Evolutionary conservation across 2,329 filamentous ascomycete genomes (phyloP).

Genomic region (Trichoderma polysporum): DNA sequence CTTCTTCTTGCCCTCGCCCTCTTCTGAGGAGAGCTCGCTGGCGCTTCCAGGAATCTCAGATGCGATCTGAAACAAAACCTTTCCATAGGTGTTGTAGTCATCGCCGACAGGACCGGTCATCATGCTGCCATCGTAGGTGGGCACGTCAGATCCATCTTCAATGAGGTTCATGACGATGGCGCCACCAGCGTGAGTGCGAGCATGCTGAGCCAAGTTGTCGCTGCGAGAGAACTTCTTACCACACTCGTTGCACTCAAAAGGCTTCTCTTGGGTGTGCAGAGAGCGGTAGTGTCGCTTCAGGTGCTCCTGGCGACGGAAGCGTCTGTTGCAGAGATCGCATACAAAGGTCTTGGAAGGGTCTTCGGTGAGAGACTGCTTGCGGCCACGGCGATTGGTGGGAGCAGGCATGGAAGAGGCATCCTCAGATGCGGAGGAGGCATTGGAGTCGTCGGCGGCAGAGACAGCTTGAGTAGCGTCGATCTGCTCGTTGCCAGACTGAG

Average conservation of each 20-base stretch:
- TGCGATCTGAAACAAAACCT: slow-evolving; percentile 78
- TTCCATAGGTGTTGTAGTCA: slow-evolving; percentile 68
- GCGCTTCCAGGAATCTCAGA: slow-evolving; percentile 68
- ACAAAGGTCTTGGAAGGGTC: slow-evolving; percentile 98
- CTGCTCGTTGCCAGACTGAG: slow-evolving; percentile 38
- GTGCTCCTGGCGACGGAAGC: slow-evolving; percentile 97
- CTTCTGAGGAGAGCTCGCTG: slow-evolving; percentile 58
- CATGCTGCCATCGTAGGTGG: slow-evolving; percentile 44
- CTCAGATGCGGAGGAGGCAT: slow-evolving; percentile 46
- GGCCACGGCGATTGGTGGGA: slow-evolving; percentile 83
- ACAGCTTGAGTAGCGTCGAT: slow-evolving; percentile 37
- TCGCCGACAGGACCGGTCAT: slow-evolving; percentile 49
- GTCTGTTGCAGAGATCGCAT: slow-evolving; percentile 92
- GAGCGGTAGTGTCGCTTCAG: slow-evolving; percentile 98
- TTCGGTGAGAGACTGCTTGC: slow-evolving; percentile 97
- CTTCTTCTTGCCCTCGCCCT: slow-evolving; percentile 52
- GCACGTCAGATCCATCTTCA: slow-evolving; percentile 60
- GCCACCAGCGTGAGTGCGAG: slow-evolving; percentile 86
- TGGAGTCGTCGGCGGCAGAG: slow-evolving; percentile 40
- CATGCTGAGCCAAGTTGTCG: slow-evolving; percentile 95
- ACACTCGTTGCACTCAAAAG: slow-evolving; percentile 95
- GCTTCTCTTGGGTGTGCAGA: slow-evolving; percentile 97
- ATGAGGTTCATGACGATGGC: slow-evolving; percentile 89
- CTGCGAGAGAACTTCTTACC: slow-evolving; percentile 99
- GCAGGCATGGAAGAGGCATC: slow-evolving; percentile 45